Evolutionary conservation across 2,329 filamentous ascomycete genomes (phyloP), one percentile per base, ranked within the genome.

Genomic region (Geosmithia putterillii): DNA sequence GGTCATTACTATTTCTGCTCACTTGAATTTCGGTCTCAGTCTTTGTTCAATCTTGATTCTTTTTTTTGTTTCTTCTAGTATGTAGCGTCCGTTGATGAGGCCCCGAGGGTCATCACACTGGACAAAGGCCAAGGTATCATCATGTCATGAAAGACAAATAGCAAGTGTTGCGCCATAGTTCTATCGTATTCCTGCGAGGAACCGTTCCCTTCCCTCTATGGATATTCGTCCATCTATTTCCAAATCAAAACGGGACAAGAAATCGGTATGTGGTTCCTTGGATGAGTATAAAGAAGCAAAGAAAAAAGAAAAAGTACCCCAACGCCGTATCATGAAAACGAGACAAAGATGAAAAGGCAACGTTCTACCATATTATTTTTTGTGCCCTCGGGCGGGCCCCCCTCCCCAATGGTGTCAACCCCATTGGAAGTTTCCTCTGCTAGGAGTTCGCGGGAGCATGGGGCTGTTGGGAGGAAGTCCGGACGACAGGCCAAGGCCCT

Each of bases 381-480:
- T n/a, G n/a, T n/a, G n/a, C 9, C 10, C 19, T 19, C 15, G 21
- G n/a, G 19, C 40, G n/a, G n/a, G n/a, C n/a, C n/a, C n/a, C n/a
- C n/a, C n/a, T n/a, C n/a, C n/a, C n/a, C n/a, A n/a, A n/a, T n/a
- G n/a, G n/a, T n/a, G n/a, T n/a, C n/a, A 39, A 18, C 36, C 42
- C 38, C 34, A 22, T 18, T 44, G 43, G 46, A 65, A 56, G 45
- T 61, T 59, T 45, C 59, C 58, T 19, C 60, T 55, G 38, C 66
- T 68, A 3, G 59, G 58, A 53, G 59, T 48, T 40, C 61, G 51
- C 49, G 63, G 53, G 17, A 71, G 51, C 50, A 65, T 63, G 8
- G 70, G 70, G 28, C 66, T 71, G 18, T 57, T 58, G 0, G 70
- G 70, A n/a, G n/a, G n/a, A n/a, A 69, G 57, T 20, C 69, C 72